Evolutionary conservation across 306 rosid genomes (phyloP).

Genomic region (Benincasa hispida): DNA sequence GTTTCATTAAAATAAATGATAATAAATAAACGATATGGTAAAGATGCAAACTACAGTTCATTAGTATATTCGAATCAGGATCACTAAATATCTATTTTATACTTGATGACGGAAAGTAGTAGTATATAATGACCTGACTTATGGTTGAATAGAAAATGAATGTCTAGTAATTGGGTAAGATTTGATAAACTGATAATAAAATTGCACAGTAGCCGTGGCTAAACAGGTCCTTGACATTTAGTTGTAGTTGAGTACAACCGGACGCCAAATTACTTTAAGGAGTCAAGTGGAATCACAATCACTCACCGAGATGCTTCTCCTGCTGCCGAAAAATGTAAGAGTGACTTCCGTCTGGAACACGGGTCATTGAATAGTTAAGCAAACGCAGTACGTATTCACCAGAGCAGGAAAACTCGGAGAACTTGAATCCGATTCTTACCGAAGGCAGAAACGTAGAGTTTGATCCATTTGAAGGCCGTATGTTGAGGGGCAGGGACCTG

Average conservation of each 20-base stretch:
- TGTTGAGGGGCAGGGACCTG: slow-evolving; percentile 58
- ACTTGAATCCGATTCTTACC: slow-evolving; percentile 23
- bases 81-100: neutral
- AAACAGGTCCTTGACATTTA: neutral
- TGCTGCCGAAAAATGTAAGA: slow-evolving; percentile 72
- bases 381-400: neutral
- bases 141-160: neutral
- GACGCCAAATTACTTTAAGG: neutral
- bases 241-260: neutral
- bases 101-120: neutral
- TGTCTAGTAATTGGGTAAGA: neutral
- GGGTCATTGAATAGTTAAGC: neutral
- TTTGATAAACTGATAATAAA: neutral
- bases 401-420: neutral
- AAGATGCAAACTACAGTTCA: neutral
- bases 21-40: neutral
- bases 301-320: slow-evolving; percentile 86
- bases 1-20: neutral
- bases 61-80: neutral
- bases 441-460: slow-evolving; percentile 66
- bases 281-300: neutral
- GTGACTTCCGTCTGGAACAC: slow-evolving; percentile 70
- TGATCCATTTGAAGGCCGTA: slow-evolving; percentile 53
- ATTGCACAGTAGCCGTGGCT: neutral
- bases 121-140: neutral